Evolutionary conservation across 2,329 filamentous ascomycete species (phyloP), one percentile per base, ranked within the genome.

Genomic region (Arthrobotrys musiformis): DNA sequence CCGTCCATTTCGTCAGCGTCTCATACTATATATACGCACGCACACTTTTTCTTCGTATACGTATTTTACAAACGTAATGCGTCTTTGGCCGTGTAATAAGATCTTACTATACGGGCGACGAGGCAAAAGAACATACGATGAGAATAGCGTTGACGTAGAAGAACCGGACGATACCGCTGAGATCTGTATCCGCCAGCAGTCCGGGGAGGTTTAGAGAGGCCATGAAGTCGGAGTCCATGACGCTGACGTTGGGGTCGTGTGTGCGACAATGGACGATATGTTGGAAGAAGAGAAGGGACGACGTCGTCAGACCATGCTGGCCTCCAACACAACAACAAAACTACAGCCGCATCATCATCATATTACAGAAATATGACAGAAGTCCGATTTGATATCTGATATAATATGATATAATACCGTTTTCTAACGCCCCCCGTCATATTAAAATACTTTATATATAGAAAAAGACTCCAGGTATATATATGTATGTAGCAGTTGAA

Each of bases 111-210:
- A 46, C 33, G 24, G 11, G 5, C 24, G n/a, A 28, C 7, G 19
- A 61, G n/a, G n/a, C n/a, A n/a, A n/a, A n/a, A n/a, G 58, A 15
- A 70, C 72, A 28, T 64, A 76, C 72, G 13, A 76, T 54, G 40
- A 76, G 64, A 40, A 70, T 42, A 35, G 72, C 72, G 72, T 70
- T 76, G n/a, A 76, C 13, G 42, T 76, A 76, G 64, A 76, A 76
- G 72, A 76, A 58, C 19, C 60, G 56, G 64, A 76, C 72, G 50
- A 60, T 5, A 19, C n/a, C 30, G 40, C 33, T 19, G 33, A 62
- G 70, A 15, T 48, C 22, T 35, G 35, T 24, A 4, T 48, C 33
- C 22, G 19, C 37, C 11, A 44, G 33, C 28, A 61, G 54, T 13
- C 40, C 54, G 54, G 54, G 4, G 19, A 58, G 54, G 8, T 58